Base-by-base conservation (phyloP, 1,284 basidiomycete genomes). In the Apiotrichum mycotoxinovorans region DNA sequence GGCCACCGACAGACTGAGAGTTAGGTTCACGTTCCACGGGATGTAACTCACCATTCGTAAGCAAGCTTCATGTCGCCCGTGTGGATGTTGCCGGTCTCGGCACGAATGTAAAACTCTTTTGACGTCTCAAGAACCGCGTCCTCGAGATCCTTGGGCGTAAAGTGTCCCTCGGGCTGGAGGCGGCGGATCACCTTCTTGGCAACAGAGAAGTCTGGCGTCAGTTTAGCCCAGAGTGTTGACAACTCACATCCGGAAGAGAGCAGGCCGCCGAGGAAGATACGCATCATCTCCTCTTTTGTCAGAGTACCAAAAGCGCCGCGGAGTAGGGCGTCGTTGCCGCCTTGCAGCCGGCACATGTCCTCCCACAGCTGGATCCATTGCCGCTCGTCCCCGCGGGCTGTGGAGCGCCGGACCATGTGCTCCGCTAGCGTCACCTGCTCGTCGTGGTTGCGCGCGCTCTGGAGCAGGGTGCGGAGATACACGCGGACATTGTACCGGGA, bases 51-150 rank as follows among this genome's bases (percentile, higher is more conserved):
- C 93, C 92, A 95, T 58, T 95, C 90, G 73, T 93, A 93, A 1
- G 93, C 93, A 40, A 91, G 79, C 75, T 91, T 94, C 92, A 97
- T 96, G 52, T 94, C 90, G 7, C 92, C 92, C 47, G 84, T 83
- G 65, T 91, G 88, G 69, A 91, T 87, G 69, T 96, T 97, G 3
- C 91, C 93, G 1, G 86, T 88, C 61, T 83, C 86, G 4, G 94
- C 88, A 65, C 95, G 95, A 71, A 96, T 91, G 74, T 96, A 97
- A 64, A 94, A 86, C 78, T 96, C 93, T 46, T 84, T 82, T 9
- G 90, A 92, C 44, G 85, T 85, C 5, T 84, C 74, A 25, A 97
- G 78, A 61, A 90, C 92, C 12, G 92, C 84, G 23, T 86, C 83
- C 73, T 95, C 91, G 17, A 90, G 78, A 1, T 77, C 77, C 23